phyloP scores from a whole-genome alignment of 768 basidiomycete species.

The Lactarius hatsudake region DNA sequence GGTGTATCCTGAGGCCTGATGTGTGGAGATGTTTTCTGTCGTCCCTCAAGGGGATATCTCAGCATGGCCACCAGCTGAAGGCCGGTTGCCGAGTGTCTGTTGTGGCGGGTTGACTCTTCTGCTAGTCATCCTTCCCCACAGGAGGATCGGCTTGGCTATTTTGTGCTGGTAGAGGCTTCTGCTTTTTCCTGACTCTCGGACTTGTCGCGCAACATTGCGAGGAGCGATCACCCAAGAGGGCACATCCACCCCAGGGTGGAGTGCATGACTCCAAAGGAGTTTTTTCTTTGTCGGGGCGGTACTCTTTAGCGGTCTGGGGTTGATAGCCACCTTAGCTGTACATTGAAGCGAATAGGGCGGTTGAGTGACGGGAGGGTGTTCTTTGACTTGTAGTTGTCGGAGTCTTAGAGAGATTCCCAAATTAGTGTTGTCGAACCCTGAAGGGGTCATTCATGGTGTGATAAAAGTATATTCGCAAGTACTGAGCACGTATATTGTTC shows the following conservation, averaged over 20 bases:
- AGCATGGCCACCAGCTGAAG: neutral
- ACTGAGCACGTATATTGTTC: neutral
- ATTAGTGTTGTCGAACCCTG: slow-evolving; percentile 17
- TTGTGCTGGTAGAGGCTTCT: neutral
- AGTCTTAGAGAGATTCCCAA: neutral
- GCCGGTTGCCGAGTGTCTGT: neutral
- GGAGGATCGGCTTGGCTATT: neutral
- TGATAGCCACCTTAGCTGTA: neutral
- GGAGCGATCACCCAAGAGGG: neutral
- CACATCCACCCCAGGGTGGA: neutral
- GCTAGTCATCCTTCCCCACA: neutral
- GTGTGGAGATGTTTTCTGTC: neutral
- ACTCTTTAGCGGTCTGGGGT: neutral
- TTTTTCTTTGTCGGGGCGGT: neutral
- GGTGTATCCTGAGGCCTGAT: no score
- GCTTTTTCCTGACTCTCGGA: neutral
- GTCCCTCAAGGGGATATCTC: slow-evolving; percentile 19
- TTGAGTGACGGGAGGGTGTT: neutral
- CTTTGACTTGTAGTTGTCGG: neutral
- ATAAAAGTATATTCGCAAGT: neutral
- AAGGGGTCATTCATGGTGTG: slow-evolving; percentile 25
- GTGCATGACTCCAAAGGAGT: slow-evolving; percentile 14
- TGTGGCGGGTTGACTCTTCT: neutral
- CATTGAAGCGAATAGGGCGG: neutral
- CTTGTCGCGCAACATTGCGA: neutral